These are phyloP conservation scores for Aspergillus niger DNA, from an alignment of 2,329 filamentous ascomycete species.

Conservation along the genomic window DNA sequence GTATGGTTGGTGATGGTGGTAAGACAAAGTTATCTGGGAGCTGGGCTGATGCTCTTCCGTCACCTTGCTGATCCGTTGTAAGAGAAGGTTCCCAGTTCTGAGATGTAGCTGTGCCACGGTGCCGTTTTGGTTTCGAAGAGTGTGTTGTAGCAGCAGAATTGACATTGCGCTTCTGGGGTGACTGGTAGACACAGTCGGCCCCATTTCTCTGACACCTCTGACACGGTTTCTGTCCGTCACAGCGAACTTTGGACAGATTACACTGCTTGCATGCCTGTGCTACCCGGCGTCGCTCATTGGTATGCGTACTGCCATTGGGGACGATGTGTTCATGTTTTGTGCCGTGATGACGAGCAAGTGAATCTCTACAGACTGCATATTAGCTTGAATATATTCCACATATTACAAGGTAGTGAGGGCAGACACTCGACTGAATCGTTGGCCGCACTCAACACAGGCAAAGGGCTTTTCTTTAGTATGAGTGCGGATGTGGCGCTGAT, in stretches of 20 bases:
- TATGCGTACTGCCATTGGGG: not conserved
- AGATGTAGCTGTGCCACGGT: not conserved
- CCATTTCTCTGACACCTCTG: not conserved
- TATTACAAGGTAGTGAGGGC: not conserved
- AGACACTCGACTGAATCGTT: constrained; percentile 2
- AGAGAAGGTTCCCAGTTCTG: not conserved
- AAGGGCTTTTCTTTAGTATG: constrained; percentile 7
- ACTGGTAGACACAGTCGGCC: not conserved
- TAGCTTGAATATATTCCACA: not conserved
- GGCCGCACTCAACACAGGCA: not conserved
- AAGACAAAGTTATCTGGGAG: not conserved
- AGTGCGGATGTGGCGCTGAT: constrained; percentile 8
- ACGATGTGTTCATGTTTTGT: not conserved
- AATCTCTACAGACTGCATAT: not conserved
- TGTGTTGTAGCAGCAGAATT: not conserved
- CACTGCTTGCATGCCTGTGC: constrained; percentile 6
- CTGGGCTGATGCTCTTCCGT: not conserved
- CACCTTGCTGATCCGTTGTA: not conserved
- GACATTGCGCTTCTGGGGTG: constrained; percentile 1
- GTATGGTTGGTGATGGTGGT: not conserved
- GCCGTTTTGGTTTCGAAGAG: not conserved
- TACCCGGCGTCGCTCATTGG: constrained; percentile 4
- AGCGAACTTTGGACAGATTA: constrained; percentile 5
- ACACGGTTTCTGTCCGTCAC: not conserved
- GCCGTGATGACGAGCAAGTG: not conserved